Percentiles rank a stretch among this genome's conserved stretches.
Evolutionary conservation across 2,329 filamentous ascomycete genomes (phyloP).

Genomic region (Pestalotiopsis sp.): DNA sequence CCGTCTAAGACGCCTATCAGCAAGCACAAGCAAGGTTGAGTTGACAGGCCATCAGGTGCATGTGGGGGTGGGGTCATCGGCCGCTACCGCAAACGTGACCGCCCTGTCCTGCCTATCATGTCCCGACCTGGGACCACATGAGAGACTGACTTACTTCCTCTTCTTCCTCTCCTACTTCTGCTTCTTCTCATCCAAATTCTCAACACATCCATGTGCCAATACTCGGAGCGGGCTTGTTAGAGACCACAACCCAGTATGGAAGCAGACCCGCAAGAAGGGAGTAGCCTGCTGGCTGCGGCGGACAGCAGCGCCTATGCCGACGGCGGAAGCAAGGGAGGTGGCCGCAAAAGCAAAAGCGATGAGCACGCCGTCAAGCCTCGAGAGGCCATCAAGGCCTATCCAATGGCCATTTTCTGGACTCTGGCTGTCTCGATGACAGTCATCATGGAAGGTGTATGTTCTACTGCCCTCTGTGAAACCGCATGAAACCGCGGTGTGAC

Average conservation of each 20-base stretch:
- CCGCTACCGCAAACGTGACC: not conserved
- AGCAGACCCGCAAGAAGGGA: not conserved
- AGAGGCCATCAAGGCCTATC: constrained; percentile 12
- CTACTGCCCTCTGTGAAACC: not conserved
- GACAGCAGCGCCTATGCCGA: not conserved
- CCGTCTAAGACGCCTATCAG: too few species aligned
- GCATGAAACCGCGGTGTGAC: too few species aligned
- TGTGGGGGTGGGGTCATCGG: not conserved
- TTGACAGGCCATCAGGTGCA: too few species aligned
- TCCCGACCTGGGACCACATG: not conserved
- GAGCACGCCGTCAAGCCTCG: constrained; percentile 10
- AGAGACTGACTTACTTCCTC: not conserved
- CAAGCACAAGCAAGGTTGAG: too few species aligned
- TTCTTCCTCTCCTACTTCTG: not conserved
- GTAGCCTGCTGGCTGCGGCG: not conserved
- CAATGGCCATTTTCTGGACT: constrained; percentile 14
- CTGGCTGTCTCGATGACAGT: constrained; percentile 11
- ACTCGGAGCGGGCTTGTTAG: not conserved
- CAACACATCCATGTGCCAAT: not conserved
- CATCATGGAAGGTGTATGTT: constrained; percentile 14
- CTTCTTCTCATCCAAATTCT: not conserved
- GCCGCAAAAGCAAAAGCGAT: not conserved
- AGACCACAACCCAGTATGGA: not conserved
- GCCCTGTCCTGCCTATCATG: not conserved
- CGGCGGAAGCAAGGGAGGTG: not conserved